phyloP scores from a whole-genome alignment of 1,139 yeast genomes.

The Blastobotrys proliferans region DNA sequence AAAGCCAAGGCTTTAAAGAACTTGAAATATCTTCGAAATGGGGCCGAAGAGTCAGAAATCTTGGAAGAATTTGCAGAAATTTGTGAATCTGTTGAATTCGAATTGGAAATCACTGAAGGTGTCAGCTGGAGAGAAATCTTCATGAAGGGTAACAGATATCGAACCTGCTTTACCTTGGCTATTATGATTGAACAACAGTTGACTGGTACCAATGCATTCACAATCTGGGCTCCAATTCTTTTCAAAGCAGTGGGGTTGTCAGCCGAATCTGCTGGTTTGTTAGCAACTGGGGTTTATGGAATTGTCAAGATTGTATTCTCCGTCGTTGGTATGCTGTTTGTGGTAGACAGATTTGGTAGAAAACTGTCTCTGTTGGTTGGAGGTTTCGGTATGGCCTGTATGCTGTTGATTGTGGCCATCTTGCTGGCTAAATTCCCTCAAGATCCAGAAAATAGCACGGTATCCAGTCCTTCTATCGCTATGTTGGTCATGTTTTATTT shows the following conservation, averaged over 20 bases:
- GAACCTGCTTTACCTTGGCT: slow-evolving; percentile 16
- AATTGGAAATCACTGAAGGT: slow-evolving; percentile 15
- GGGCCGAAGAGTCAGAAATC: slow-evolving; percentile 17
- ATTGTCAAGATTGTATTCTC: slow-evolving; percentile 46
- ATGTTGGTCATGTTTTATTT: too few species aligned
- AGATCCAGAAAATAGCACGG: too few species aligned
- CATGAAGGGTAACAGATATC: slow-evolving; percentile 15
- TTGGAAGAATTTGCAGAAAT: slow-evolving; percentile 22
- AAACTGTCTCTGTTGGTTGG: too few species aligned
- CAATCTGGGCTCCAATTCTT: slow-evolving; percentile 54
- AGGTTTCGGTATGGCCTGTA: slow-evolving; percentile 40
- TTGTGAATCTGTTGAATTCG: slow-evolving; percentile 17
- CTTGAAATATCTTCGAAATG: slow-evolving; percentile 31
- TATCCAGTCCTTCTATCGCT: too few species aligned
- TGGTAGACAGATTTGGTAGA: slow-evolving; percentile 39
- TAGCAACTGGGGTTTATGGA: slow-evolving; percentile 49
- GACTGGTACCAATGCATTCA: slow-evolving; percentile 19
- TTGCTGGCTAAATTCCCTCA: slow-evolving; percentile 23
- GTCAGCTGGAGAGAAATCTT: slow-evolving; percentile 17
- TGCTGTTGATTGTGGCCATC: slow-evolving; percentile 29
- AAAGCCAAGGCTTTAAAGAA: slow-evolving; percentile 51
- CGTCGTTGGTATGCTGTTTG: slow-evolving; percentile 46
- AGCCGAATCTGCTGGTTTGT: slow-evolving; percentile 45
- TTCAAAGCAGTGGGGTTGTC: slow-evolving; percentile 38
- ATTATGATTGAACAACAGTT: slow-evolving; percentile 20